Evolutionary conservation across 2,329 filamentous ascomycete species (phyloP).

Genomic region (Fusarium sp.): DNA sequence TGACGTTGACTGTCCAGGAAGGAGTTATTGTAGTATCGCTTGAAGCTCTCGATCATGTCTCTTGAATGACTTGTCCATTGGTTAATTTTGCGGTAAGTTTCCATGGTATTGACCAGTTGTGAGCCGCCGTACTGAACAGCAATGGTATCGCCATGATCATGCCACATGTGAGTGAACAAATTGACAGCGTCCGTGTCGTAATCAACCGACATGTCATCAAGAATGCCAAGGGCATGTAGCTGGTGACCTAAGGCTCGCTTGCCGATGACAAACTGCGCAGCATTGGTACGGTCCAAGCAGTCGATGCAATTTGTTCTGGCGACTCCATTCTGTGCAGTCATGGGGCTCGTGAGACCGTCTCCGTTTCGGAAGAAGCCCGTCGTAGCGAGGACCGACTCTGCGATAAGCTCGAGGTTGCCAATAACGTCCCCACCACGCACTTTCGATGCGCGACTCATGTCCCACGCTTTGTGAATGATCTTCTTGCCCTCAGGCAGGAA

Average conservation of each 20-base stretch:
- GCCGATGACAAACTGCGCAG: conserved; percentile 96
- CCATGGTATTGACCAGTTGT: conserved; percentile 98
- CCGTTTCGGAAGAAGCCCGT: conserved; percentile 98
- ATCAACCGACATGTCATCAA: conserved; percentile 79
- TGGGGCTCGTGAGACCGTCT: conserved; percentile 69
- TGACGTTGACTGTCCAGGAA: conserved; percentile 98
- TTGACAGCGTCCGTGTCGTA: conserved; percentile 98
- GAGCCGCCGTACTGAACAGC: conserved; percentile 97
- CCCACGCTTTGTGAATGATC: conserved; percentile 94
- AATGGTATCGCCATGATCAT: conserved; percentile 97
- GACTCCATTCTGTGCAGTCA: conserved; percentile 86
- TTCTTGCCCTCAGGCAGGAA: conserved; percentile 85
- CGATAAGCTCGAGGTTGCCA: conserved; percentile 86
- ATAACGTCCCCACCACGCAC: conserved; percentile 94
- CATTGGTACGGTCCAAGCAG: conserved; percentile 95
- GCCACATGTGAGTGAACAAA: conserved; percentile 97
- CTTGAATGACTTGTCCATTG: conserved; percentile 98
- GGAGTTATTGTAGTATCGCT: conserved; percentile 98
- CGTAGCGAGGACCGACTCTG: conserved; percentile 82
- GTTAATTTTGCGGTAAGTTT: conserved; percentile 98
- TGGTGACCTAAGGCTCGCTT: conserved; percentile 94
- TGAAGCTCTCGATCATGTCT: conserved; percentile 99
- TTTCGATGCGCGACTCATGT: conserved; percentile 97
- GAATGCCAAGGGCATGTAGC: conserved; percentile 88
- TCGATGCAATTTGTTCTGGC: conserved; percentile 98